Evolutionary conservation across 2,329 filamentous ascomycete genomes (phyloP), one percentile per base, ranked within the genome.

Genomic region (Paraphaeosphaeria minitans): DNA sequence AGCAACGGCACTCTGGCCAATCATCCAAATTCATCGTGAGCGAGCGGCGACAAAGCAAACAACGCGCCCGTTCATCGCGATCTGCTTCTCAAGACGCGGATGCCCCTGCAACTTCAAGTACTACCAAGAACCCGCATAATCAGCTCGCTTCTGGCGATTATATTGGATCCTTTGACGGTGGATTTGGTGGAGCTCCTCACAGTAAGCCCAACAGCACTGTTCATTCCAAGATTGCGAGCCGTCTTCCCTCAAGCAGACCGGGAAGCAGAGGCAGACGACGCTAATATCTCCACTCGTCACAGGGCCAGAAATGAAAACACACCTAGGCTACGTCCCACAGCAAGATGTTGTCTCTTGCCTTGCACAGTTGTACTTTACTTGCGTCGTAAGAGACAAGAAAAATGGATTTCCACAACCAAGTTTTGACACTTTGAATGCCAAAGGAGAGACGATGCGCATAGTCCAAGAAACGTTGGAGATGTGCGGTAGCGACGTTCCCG

Each of bases 341-440:
- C 49, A 39, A 21, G 64, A 66, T 41, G 62, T 64, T 21, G 58
- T 60, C 1, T 61, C 62, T 3, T 45, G 22, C 12, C 56, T 27
- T 21, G 63, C 64, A 27, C 56, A 65, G 14, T 24, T 39, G 21
- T 66, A 68, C 29, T 51, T 61, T 7, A 35, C 21, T 2, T 65
- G 53, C 10, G 39, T 66, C 10, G 16, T 57, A 27, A 53, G 50
- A 29, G 66, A 68, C 45, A 61, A 59, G 35, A 58, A 54, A 27
- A 27, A 46, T 9, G 61, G 62, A 27, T 46, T 56, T 19, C 10
- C 53, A 6, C 53, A 64, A 49, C 61, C 64, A 3, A 66, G 62
- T 51, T 60, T 64, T 22, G 60, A 66, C 19, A 68, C 66, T 13
- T 54, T 68, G 55, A 59, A 64, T 27, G 54, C 59, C 13, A 64